Base-by-base conservation (phyloP, 192 early-diverging fungal species). In the Coemansia erecta region DNA sequence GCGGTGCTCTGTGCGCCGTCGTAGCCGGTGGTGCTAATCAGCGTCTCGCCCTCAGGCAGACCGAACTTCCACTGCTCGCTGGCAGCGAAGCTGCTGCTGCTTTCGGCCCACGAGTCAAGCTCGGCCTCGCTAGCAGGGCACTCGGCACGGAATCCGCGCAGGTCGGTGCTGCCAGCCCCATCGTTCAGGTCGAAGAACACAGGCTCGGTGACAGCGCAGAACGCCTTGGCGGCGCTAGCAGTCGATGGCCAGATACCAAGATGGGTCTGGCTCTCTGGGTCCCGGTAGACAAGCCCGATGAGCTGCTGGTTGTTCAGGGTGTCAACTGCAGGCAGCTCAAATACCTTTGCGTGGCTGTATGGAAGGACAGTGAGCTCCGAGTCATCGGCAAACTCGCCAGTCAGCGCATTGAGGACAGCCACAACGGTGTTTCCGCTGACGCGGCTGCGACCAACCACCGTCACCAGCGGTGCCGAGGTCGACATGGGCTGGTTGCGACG, bases 171-270 rank as follows among this genome's bases (percentile, higher is more conserved):
- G 33, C 76, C 77, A 24, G 68, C 65, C 26, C 59, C 59, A 26
- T 70, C 85, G 68, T 71, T 78, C 53, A 88, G 63, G 59, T 85
- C 86, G 56, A 94, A 89, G 62, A 88, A 89, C 39, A 92, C 82
- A 7, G 77, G 71, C 23, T 84, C 68, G 12, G 83, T 49, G 28
- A 87, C 58, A 2, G 65, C 46, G 58, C 74, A 81, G 66, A 94
- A 85, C 0, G 85, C 84, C 13, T 68, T 58, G 18, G 59, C 57
- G 0, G 88, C 75, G 1, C 56, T 71, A 11, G 61, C 56, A 7
- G 86, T 87, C 41, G 86, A 68, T 3, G 93, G 92, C 76, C 87
- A 87, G 23, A 93, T 42, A 10, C 45, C 61, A 69, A 87, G 64
- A 41, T 63, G 64, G 28, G 72, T 62, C 51, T 23, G 40, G 17